A percentile compares a stretch with the other conserved stretches of the same genome.
Conservation (phyloP, 2,329 filamentous ascomycete genomes). For the Lasiodiplodia sp. region DNA sequence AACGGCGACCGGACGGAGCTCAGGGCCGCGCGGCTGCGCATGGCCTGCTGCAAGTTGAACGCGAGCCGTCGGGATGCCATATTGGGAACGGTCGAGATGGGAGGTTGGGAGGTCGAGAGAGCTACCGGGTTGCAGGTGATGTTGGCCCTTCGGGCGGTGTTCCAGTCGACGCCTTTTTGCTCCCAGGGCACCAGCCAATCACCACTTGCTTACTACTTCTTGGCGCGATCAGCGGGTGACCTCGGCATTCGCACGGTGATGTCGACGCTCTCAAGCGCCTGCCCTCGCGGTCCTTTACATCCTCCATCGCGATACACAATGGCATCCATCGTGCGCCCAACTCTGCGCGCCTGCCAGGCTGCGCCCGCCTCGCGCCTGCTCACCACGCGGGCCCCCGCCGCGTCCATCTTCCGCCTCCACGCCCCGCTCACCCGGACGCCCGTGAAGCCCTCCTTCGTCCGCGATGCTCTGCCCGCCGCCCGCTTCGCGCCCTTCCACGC, state of each 20-base stretch:
- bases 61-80: constrained; percentile 99
- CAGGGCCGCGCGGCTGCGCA: constrained; percentile 86
- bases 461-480: constrained; percentile 50
- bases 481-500: constrained; percentile 85
- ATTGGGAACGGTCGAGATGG: constrained; percentile 50
- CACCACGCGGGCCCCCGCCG: constrained; percentile 45
- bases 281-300: not conserved
- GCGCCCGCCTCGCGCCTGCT: constrained; percentile 53
- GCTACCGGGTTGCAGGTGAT: constrained; percentile 33
- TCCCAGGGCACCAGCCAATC: constrained; percentile 20
- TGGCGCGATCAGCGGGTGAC: constrained; percentile 28
- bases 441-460: constrained; percentile 50
- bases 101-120: constrained; percentile 57
- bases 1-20: constrained; percentile 75
- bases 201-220: constrained; percentile 23
- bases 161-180: constrained; percentile 20
- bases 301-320: constrained; percentile 46
- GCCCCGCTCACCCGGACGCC: constrained; percentile 44
- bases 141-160: constrained; percentile 2
- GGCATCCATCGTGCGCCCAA: constrained; percentile 61
- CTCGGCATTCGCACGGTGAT: constrained; percentile 26
- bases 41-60: constrained; percentile 88
- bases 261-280: constrained; percentile 8
- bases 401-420: constrained; percentile 45
- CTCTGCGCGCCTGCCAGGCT: constrained; percentile 53